Evolutionary conservation across 2,329 filamentous ascomycete species (phyloP).

Genomic region (Huntiella savannae): DNA sequence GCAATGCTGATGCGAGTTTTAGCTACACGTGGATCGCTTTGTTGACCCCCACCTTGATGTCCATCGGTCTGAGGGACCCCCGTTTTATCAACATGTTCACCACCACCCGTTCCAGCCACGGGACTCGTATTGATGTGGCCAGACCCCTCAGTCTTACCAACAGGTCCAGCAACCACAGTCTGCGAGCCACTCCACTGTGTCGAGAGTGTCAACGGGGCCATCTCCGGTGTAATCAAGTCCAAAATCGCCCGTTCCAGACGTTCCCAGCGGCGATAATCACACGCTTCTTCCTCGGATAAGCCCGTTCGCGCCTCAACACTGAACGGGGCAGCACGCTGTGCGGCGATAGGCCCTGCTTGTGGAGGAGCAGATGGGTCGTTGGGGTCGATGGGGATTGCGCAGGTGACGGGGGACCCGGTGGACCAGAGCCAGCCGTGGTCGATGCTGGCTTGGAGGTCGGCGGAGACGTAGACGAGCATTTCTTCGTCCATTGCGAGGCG

Average conservation of each 20-base stretch:
- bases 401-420: constrained; percentile 6
- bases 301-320: constrained; percentile 30
- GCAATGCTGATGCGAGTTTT: constrained; percentile 24
- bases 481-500: constrained; percentile 53
- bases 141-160: background rate
- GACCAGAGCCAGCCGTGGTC: constrained; percentile 62
- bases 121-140: background rate
- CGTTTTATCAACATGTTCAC: background rate
- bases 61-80: too few species aligned
- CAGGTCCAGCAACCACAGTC: background rate
- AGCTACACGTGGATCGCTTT: constrained; percentile 2
- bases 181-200: constrained; percentile 11
- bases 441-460: constrained; percentile 55
- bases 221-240: constrained; percentile 3
- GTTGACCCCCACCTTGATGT: background rate
- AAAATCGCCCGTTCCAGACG: constrained; percentile 35
- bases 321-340: constrained; percentile 21
- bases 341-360: constrained; percentile 13
- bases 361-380: constrained; percentile 11
- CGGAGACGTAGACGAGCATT: constrained; percentile 67
- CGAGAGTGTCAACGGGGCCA: constrained; percentile 4
- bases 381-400: constrained; percentile 14
- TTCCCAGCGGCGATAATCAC: constrained; percentile 68
- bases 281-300: constrained; percentile 35
- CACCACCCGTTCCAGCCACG: background rate